Evolutionary conservation across 805 yeast genomes (phyloP), one percentile per base, ranked within the genome.

Genomic region (fission yeast (Schizosaccharomyces pombe)): DNA sequence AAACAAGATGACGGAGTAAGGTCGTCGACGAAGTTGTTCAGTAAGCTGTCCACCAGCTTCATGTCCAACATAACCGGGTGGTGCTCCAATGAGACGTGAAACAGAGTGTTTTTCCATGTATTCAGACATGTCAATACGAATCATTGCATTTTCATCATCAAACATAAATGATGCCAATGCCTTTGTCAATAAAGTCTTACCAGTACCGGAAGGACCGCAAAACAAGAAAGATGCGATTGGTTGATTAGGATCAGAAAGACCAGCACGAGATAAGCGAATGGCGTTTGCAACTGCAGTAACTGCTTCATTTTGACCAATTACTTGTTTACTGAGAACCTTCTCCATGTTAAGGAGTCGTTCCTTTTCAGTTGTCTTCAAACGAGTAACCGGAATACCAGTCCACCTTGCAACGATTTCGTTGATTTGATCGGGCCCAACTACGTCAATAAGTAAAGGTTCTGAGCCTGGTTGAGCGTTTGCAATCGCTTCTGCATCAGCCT

Each of bases 1-100:
- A 64, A 91, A 91, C 58, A 91, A 73, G 43, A 91, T 75, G n/a
- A 91, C 98, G 4, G 96, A 85, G 70, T 91, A 91, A 56, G 98
- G 98, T 58, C 82, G 80, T 63, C 95, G 77, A 57, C 85, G 75
- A 56, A 91, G 73, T 59, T 91, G 94, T 62, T 91, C 94, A 4
- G 98, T 91, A 60, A 91, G 74, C 61, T 89, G 76, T 60, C 98
- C 98, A 66, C 98, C 98, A 67, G 91, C 95, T 65, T 87, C 96
- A 67, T 83, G 93, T 40, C 98, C 98, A 61, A 91, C 82, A 62
- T 83, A 82, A 62, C 98, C 98, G 1, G 97, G 95, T 1, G 97
- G 94, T 22, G 97, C 91, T 69, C 98, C 98, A 56, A 91, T 73
- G 57, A 91, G 76, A 66, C 91, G 91, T 6, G 96, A 85, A 3